These are phyloP conservation scores for Dioscorea dumetorum DNA, from an alignment of 106 monocot species.

Conservation along the genomic window DNA sequence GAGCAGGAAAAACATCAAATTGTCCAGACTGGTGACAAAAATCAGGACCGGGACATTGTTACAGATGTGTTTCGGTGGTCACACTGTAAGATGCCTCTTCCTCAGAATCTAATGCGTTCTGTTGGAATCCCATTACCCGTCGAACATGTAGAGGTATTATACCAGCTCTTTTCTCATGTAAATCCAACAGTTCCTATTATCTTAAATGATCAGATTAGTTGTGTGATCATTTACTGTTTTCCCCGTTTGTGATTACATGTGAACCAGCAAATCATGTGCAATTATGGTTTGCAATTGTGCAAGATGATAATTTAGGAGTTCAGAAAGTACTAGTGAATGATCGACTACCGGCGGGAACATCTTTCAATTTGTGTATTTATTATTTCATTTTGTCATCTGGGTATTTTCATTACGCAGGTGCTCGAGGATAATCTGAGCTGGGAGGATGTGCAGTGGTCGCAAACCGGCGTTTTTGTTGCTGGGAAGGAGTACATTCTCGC, in stretches of 20 bases:
- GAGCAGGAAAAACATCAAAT: constrained; percentile 44
- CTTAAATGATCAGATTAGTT: no score
- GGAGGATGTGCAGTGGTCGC: constrained; percentile 70
- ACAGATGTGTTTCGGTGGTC: constrained; percentile 84
- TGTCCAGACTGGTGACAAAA: constrained; percentile 41
- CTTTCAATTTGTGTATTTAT: no score
- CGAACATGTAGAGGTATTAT: constrained; percentile 69
- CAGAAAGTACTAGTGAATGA: no score
- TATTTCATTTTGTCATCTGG: no score
- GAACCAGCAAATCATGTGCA: no score
- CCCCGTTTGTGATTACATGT: no score
- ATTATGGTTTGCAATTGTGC: no score
- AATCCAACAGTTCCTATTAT: no score
- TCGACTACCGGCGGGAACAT: no score
- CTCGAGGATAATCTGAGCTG: constrained; percentile 49
- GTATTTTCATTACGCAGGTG: constrained; percentile 14
- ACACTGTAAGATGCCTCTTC: constrained; percentile 74
- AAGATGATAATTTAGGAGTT: no score
- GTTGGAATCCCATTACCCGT: constrained; percentile 62
- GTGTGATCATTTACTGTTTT: no score
- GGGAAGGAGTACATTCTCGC: constrained; percentile 61
- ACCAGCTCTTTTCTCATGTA: background rate
- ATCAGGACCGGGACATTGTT: constrained; percentile 33
- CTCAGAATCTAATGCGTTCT: constrained; percentile 57
- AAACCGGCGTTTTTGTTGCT: constrained; percentile 56